Evolutionary conservation across 352 stramenopile genomes (phyloP).

Genomic region (Nothophytophthora sp.): DNA sequence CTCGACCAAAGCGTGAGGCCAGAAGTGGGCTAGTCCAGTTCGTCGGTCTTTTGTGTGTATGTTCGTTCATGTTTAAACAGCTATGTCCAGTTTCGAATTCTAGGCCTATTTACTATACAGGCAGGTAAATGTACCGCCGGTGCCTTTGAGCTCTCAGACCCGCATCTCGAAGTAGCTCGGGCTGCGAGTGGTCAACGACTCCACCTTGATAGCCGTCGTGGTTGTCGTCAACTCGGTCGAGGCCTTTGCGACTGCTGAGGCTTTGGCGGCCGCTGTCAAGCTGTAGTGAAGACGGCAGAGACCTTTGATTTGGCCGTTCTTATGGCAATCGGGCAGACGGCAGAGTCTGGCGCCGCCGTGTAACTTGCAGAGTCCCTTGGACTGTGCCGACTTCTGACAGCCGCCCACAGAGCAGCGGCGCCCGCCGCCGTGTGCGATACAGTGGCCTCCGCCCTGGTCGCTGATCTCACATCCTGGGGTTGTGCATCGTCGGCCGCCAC

Average conservation of each 20-base stretch:
- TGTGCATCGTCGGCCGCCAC: constrained; percentile 74
- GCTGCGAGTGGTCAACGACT: constrained; percentile 11
- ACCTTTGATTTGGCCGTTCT: constrained; percentile 84
- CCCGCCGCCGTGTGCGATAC: constrained; percentile 75
- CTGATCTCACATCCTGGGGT: constrained; percentile 81
- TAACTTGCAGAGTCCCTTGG: constrained; percentile 80
- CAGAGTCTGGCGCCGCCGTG: constrained; percentile 81
- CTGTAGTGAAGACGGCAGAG: constrained; percentile 78
- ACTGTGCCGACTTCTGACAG: constrained; percentile 86
- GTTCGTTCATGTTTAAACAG: too few relatives aligned
- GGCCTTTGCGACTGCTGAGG: constrained; percentile 8
- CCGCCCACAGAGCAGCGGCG: constrained; percentile 57
- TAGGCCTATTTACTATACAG: constrained; percentile 26
- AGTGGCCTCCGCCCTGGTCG: constrained; percentile 86
- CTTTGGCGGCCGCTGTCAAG: constrained; percentile 31
- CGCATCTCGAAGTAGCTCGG: constrained; percentile 26
- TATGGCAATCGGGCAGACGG: constrained; percentile 65
- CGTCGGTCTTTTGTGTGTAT: too few relatives aligned
- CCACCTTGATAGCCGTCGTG: constrained; percentile 11
- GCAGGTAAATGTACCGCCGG: not conserved
- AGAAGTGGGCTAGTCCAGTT: too few relatives aligned
- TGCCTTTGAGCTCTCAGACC: constrained; percentile 23
- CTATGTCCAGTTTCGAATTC: constrained; percentile 14
- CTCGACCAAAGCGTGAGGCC: too few relatives aligned
- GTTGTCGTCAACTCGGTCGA: not conserved